Evolutionary conservation across 2,329 filamentous ascomycete species (phyloP).

Genomic region (Tolypocladium endophyticum): DNA sequence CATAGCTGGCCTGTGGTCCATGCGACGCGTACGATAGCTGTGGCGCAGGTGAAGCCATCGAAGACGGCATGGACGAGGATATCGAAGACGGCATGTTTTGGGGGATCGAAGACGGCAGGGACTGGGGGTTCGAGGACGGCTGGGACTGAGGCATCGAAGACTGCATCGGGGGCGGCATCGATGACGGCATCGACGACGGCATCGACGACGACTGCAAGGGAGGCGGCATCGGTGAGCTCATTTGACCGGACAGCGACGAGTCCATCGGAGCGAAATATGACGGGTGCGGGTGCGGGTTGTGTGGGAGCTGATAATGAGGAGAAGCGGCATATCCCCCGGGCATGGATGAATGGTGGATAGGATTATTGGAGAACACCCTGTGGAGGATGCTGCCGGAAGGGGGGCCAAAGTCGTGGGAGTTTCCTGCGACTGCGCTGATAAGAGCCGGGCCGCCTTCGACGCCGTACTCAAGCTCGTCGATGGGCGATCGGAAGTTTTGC

Average conservation of each 20-base stretch:
- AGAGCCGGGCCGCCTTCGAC: conserved; percentile 5
- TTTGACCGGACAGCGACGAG: conserved; percentile 1
- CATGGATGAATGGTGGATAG: conserved; percentile 5
- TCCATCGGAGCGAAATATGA: not conserved
- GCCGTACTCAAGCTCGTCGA: conserved; percentile 45
- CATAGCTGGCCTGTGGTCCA: conserved; percentile 1
- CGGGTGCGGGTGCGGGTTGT: conserved; percentile 2
- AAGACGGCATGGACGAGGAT: not conserved
- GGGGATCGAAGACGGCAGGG: conserved; percentile 4
- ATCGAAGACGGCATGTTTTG: conserved; percentile 1
- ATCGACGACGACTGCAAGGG: not conserved
- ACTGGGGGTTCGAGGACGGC: conserved; percentile 4
- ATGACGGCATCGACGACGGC: not conserved
- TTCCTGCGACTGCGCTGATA: conserved; percentile 4
- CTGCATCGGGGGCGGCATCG: not conserved
- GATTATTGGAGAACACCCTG: conserved; percentile 14
- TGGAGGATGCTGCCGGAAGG: conserved; percentile 10
- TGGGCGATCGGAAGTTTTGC: conserved; percentile 56
- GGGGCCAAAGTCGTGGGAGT: conserved; percentile 5
- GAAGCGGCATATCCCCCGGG: conserved; percentile 6
- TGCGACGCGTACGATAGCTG: conserved; percentile 6
- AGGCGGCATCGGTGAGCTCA: not conserved
- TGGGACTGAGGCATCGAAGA: conserved; percentile 1
- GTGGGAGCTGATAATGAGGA: conserved; percentile 1
- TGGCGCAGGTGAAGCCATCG: conserved; percentile 4